Base-by-base conservation (phyloP, 1,284 basidiomycete genomes). In the Fomitopsis schrenkii region DNA sequence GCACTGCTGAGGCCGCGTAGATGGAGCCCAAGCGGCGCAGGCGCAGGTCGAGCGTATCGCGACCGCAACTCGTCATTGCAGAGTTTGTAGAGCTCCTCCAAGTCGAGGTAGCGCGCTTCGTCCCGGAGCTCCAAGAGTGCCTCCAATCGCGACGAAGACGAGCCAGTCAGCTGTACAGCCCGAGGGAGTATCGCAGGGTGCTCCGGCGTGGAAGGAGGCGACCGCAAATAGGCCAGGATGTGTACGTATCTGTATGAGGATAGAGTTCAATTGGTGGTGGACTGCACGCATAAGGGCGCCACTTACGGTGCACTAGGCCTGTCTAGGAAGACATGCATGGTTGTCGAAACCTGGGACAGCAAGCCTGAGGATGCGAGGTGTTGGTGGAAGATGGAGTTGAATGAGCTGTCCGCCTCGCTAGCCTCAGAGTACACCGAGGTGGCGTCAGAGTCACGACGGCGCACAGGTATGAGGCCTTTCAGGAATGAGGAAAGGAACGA, bases 251-350 rank as follows among this genome's bases (percentile, higher is more conserved):
- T 91, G 66, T 30, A 58, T 44, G 8, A 40, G 53, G 41, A 41
- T 63, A 33, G 17, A 55, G 52, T 57, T 62, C 50, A 66, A 14
- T 54, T 5, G 1, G 10, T 36, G 30, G 30, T 5, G 30, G 33
- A 26, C 17, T 6, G 14, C 17, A 22, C 7, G 17, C 46, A 63
- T 46, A 60, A 22, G 14, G 28, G 64, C 0, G 33, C 36, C 17
- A 83, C 90, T 79, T 76, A 93, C 88, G 91, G 87, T 46, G 84
- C 77, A 68, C 90, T 91, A 0, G 90, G 83, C 45, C 91, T 79
- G 68, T 93, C 91, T n/a, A 93, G 76, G 74, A 93, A 93, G n/a
- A 93, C 69, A 65, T 91, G 88, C 42, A 92, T 74, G 57, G 73
- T 77, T 33, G 76, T 74, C 5, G 83, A 76, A 5, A 79, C 70